Evolutionary conservation across 23 red algal species (phyloP), one percentile per base, ranked within the genome.

Genomic region (Agarophyton chilense): DNA sequence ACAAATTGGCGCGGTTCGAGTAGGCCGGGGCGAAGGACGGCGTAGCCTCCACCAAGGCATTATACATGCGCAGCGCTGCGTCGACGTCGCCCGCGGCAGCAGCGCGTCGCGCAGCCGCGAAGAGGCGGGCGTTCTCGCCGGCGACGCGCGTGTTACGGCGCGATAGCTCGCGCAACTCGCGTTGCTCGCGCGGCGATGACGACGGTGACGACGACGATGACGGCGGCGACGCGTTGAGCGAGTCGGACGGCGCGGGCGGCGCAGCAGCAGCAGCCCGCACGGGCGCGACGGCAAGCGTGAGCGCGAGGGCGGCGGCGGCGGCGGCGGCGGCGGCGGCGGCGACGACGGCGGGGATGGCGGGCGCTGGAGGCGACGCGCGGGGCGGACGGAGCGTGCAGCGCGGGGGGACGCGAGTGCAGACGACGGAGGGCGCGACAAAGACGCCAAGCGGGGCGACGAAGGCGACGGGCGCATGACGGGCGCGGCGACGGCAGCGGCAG

Each of bases 1-100:
- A 24, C 21, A 99, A 49, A 64, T 99, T 99, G 35, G 56, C 97
- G 35, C 94, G 93, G 58, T 99, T 99, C 1, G 78, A 87, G 32
- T 92, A 96, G 19, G 90, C 97, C 10, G 73, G 82, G 17, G 93
- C 97, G 39, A 92, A 95, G 11, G 36, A 65, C 1, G 97, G 97
- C n/a, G 70, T 82, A 12, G 33, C 60, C n/a, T 67, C 28, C 44
- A 94, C 74, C 6, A 99, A 42, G 32, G 25, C 28, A 38, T 92
- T 29, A 67, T 95, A 99, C 40, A 67, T 31, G 1, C 13, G 33
- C 24, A 91, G 44, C 2, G 97, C 97, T 1, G 31, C 91, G 6
- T 93, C 82, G 25, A 91, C 31, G 35, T 98, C 63, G 24, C 84
- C 89, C 29, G 42, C 43, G 28, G 49, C 85, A 0, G 91, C 95